Evolutionary conservation across 2,329 filamentous ascomycete genomes (phyloP).

Genomic region (Nemania abortiva): DNA sequence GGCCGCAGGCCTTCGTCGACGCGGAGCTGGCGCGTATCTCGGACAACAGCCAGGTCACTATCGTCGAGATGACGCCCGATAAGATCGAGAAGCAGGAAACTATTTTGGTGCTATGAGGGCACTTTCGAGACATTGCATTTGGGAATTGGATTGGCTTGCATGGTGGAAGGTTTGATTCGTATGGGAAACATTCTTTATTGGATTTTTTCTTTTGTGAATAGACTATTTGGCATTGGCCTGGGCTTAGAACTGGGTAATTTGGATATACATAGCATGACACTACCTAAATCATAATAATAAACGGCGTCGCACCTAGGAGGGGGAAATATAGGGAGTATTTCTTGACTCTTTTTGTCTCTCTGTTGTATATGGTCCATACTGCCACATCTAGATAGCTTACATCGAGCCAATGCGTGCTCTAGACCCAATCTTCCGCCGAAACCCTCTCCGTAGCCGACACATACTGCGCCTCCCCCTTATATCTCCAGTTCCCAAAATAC

Average conservation of each 20-base stretch:
- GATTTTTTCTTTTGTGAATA: too few relatives aligned
- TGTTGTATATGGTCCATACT: not conserved
- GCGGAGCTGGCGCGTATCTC: constrained; percentile 48
- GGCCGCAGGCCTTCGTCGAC: constrained; percentile 53
- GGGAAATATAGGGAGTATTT: not conserved
- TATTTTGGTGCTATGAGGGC: too few relatives aligned
- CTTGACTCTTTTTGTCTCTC: not conserved
- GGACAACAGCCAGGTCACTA: constrained; percentile 30
- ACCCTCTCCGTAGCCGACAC: constrained; percentile 44
- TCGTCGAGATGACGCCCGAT: constrained; percentile 30
- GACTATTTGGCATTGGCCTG: not conserved
- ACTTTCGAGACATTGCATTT: too few relatives aligned
- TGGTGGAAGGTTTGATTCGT: too few relatives aligned
- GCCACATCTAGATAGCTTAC: not conserved
- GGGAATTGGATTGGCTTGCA: too few relatives aligned
- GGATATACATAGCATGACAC: not conserved
- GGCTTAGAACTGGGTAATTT: not conserved
- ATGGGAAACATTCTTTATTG: too few relatives aligned
- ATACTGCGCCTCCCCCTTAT: constrained; percentile 45
- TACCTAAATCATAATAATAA: constrained; percentile 5
- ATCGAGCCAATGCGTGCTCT: not conserved
- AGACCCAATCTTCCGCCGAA: not conserved
- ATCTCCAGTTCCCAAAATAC: constrained; percentile 48
- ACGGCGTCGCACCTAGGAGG: not conserved
- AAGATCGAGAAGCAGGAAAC: constrained; percentile 1